phyloP scores from a whole-genome alignment of 805 yeast genomes.

The Suhomyces xylopsoci region DNA sequence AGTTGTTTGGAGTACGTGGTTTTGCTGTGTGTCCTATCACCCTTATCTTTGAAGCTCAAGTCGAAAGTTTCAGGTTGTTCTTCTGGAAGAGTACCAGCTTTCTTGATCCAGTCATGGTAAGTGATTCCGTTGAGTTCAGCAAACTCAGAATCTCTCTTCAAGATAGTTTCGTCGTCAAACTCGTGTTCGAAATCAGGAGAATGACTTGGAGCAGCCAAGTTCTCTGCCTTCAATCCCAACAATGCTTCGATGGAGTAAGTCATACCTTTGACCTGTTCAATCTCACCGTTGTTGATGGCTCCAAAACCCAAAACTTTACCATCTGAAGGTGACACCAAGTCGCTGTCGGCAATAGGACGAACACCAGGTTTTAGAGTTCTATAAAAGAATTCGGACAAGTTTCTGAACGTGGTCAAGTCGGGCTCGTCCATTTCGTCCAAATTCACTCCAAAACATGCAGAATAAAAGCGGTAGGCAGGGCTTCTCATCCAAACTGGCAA shows the following conservation, averaged over 20 bases:
- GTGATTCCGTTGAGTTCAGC: conserved; percentile 76
- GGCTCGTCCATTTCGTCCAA: conserved; percentile 85
- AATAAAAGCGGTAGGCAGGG: conserved; percentile 76
- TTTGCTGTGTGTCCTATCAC: conserved; percentile 51
- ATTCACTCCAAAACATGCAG: conserved; percentile 81
- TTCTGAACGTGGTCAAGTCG: conserved; percentile 68
- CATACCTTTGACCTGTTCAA: conserved; percentile 96
- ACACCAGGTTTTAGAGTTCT: conserved; percentile 73
- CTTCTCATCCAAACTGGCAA: conserved; percentile 86
- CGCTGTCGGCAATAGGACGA: conserved; percentile 67
- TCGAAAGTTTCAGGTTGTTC: conserved; percentile 39
- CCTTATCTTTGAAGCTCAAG: conserved; percentile 56
- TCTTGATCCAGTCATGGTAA: conserved; percentile 63
- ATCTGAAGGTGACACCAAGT: conserved; percentile 87
- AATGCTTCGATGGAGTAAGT: conserved; percentile 87
- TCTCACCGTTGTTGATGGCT: conserved; percentile 71
- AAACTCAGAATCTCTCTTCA: conserved; percentile 63
- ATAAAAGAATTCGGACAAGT: conserved; percentile 89
- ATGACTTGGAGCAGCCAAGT: conserved; percentile 55
- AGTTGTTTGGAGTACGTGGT: conserved; percentile 34
- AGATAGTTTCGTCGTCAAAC: conserved; percentile 38
- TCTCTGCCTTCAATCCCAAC: conserved; percentile 58
- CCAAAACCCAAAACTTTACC: conserved; percentile 89
- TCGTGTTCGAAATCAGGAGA: conserved; percentile 44
- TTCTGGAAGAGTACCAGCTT: conserved; percentile 42